phyloP scores from a whole-genome alignment of 1,284 basidiomycete genomes.

The Hymenochaete sp. region DNA sequence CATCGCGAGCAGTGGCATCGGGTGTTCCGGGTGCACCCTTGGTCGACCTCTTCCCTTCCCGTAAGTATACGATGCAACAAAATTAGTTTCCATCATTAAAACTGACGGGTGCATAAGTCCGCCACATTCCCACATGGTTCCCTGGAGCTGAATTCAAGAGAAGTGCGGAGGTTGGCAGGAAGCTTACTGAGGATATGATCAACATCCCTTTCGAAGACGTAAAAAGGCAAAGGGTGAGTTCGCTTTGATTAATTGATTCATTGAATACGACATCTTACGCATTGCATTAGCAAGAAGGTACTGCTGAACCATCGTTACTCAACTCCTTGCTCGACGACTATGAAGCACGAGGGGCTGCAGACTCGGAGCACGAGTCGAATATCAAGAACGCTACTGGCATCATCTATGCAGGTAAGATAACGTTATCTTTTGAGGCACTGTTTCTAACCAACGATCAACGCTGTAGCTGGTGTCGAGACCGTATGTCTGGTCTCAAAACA shows the following conservation, averaged over 20 bases:
- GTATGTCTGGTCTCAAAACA: slow-evolving; percentile 6
- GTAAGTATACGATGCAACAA: slow-evolving; percentile 1
- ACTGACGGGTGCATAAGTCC: slow-evolving; percentile 3
- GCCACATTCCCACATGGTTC: slow-evolving; percentile 14
- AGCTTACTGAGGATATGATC: slow-evolving; percentile 14
- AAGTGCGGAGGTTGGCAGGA: neutral
- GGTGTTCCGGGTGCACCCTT: slow-evolving; percentile 11
- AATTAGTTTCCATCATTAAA: neutral
- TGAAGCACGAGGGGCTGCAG: slow-evolving; percentile 3
- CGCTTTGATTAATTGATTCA: neutral
- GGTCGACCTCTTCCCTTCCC: slow-evolving; percentile 14
- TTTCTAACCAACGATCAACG: neutral
- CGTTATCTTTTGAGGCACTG: neutral
- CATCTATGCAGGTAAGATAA: slow-evolving; percentile 14
- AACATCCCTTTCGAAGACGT: slow-evolving; percentile 12
- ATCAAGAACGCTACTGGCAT: slow-evolving; percentile 13
- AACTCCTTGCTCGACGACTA: slow-evolving; percentile 14
- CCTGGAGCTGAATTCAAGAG: slow-evolving; percentile 13
- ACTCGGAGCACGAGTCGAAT: slow-evolving; percentile 14
- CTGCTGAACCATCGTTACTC: slow-evolving; percentile 6
- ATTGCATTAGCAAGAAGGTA: slow-evolving; percentile 2
- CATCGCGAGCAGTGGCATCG: slow-evolving; percentile 9
- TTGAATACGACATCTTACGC: neutral
- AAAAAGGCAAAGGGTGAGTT: slow-evolving; percentile 13
- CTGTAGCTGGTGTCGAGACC: slow-evolving; percentile 17